A percentile compares a stretch with the other conserved stretches of the same genome.
These are phyloP conservation scores for Xylariaceae sp. DNA, from an alignment of 2,329 filamentous ascomycete species.

Conservation along the genomic window DNA sequence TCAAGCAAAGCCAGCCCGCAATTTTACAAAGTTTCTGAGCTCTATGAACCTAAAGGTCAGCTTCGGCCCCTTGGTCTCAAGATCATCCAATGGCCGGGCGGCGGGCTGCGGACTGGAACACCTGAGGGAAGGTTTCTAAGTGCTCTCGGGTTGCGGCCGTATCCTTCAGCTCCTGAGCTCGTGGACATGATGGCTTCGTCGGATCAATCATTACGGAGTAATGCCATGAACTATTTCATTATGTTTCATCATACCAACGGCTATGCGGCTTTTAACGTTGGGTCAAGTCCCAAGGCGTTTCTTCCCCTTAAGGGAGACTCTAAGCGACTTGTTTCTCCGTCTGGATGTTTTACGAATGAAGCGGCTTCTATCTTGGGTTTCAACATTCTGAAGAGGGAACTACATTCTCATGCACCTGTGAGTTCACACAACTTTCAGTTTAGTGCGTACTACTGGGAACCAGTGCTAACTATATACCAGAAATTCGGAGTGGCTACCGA, in stretches of 20 bases:
- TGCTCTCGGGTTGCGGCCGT: conserved; percentile 71
- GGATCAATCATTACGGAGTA: conserved; percentile 61
- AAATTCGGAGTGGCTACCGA: conserved; percentile 87
- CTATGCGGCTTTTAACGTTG: conserved; percentile 68
- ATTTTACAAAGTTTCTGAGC: conserved; percentile 73
- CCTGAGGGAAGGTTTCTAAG: conserved; percentile 75
- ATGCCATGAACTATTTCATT: conserved; percentile 80
- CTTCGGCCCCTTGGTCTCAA: conserved; percentile 73
- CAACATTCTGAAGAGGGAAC: conserved; percentile 71
- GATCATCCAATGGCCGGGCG: conserved; percentile 80
- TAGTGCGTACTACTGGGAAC: neutral
- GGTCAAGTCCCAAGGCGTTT: conserved; percentile 58
- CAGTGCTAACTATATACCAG: conserved; percentile 9
- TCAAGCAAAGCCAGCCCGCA: conserved; percentile 52
- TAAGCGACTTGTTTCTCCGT: conserved; percentile 69
- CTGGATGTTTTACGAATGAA: conserved; percentile 81
- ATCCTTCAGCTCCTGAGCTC: conserved; percentile 73
- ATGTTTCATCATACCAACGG: conserved; percentile 76
- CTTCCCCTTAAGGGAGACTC: conserved; percentile 73
- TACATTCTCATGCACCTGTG: conserved; percentile 72
- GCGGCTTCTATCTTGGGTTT: conserved; percentile 79
- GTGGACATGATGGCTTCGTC: conserved; percentile 75
- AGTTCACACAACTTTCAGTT: conserved; percentile 22
- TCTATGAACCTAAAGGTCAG: conserved; percentile 77
- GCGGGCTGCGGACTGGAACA: conserved; percentile 65